phyloP scores from a whole-genome alignment of 257 asterid genomes.

The Nicotiana tabacum region DNA sequence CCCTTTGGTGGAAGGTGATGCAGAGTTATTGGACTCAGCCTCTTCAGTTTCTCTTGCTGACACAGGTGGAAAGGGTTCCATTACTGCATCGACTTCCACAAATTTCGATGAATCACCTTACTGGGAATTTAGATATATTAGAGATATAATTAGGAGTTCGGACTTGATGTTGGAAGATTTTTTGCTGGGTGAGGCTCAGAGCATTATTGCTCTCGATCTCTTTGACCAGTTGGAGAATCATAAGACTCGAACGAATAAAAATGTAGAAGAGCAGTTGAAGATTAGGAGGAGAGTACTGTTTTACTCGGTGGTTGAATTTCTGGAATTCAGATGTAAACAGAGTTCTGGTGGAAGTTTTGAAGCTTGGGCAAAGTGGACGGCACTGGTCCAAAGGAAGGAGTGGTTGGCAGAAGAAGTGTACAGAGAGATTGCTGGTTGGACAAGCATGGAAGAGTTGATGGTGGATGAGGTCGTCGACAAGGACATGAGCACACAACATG shows the following conservation, averaged over 20 bases:
- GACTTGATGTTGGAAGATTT: slow-evolving; percentile 52
- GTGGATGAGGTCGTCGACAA: slow-evolving; percentile 89
- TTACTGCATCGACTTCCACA: slow-evolving; percentile 23
- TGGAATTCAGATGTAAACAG: slow-evolving; percentile 38
- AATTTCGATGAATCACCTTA: slow-evolving; percentile 37
- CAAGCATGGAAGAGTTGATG: slow-evolving; percentile 60
- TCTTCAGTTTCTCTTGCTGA: slow-evolving; percentile 51
- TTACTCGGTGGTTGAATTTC: slow-evolving; percentile 59
- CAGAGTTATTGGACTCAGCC: slow-evolving; percentile 71
- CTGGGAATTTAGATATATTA: slow-evolving; percentile 64
- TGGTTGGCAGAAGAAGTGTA: slow-evolving; percentile 73
- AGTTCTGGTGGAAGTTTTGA: slow-evolving; percentile 39
- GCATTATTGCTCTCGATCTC: slow-evolving; percentile 44
- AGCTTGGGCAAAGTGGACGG: slow-evolving; percentile 56
- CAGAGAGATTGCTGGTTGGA: slow-evolving; percentile 70
- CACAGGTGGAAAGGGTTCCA: slow-evolving; percentile 33
- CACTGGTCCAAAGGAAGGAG: slow-evolving; percentile 31
- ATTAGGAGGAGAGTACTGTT: slow-evolving; percentile 59
- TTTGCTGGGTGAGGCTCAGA: slow-evolving; percentile 53
- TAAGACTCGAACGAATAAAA: slow-evolving; percentile 31
- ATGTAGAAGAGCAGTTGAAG: slow-evolving; percentile 36
- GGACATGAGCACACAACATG: slow-evolving; percentile 75
- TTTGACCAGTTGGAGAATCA: slow-evolving; percentile 59
- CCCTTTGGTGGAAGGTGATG: slow-evolving; percentile 39
- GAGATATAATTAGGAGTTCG: slow-evolving; percentile 36